phyloP scores from a whole-genome alignment of 2,329 filamentous ascomycete species.

The Nothopassalora personata region DNA sequence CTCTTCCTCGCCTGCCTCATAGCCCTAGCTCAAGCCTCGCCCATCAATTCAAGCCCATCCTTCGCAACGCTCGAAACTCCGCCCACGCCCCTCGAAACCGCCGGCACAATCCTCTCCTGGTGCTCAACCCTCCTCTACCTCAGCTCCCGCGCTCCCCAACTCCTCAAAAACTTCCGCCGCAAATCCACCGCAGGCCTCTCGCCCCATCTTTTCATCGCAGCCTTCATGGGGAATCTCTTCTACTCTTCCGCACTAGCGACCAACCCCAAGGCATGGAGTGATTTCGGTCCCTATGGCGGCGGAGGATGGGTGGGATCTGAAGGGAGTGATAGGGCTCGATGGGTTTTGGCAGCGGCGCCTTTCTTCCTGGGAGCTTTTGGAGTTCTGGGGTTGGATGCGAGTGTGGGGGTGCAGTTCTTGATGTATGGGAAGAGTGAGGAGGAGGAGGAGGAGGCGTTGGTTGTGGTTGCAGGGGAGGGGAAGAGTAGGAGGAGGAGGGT shows the following conservation, averaged over 20 bases:
- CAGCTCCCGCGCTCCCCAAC: constrained; percentile 56
- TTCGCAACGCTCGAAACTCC: constrained; percentile 11
- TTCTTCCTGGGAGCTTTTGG: constrained; percentile 64
- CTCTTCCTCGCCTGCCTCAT: constrained; percentile 44
- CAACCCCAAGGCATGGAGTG: constrained; percentile 59
- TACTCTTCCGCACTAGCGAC: constrained; percentile 58
- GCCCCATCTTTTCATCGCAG: constrained; percentile 59
- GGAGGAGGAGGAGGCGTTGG: constrained; percentile 42
- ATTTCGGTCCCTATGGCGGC: constrained; percentile 51
- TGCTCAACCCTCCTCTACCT: constrained; percentile 54
- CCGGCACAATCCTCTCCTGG: constrained; percentile 53
- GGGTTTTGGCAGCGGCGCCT: constrained; percentile 54
- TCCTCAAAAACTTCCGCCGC: constrained; percentile 60
- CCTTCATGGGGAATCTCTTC: constrained; percentile 63
- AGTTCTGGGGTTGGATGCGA: constrained; percentile 57
- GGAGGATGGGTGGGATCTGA: constrained; percentile 53
- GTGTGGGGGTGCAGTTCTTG: constrained; percentile 58
- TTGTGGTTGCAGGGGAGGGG: constrained; percentile 44
- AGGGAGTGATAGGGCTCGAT: constrained; percentile 51
- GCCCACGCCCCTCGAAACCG: constrained; percentile 36
- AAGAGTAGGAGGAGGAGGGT: constrained; percentile 46
- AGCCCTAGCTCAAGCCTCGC: constrained; percentile 39
- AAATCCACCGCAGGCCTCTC: constrained; percentile 60
- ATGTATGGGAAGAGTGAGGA: constrained; percentile 47
- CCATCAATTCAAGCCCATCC: constrained; percentile 11